Evolutionary conservation across 148 eudicot genomes (phyloP), one percentile per base, ranked within the genome.

Genomic region (Heliosperma pusillum): DNA sequence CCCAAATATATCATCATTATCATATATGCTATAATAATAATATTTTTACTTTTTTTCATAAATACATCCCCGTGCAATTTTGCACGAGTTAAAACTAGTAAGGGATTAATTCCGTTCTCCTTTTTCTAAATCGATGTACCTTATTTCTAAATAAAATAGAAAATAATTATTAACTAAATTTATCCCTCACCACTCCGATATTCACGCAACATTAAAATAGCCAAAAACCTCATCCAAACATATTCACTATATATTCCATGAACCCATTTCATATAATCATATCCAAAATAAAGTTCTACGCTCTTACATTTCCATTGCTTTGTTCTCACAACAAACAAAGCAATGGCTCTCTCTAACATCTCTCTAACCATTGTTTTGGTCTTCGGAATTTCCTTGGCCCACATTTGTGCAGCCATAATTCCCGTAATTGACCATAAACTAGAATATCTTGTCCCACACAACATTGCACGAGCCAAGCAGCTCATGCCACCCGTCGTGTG

Each of bases 401-500:
- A 57, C n/a, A 7, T 29, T 20, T 42, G 69, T 22, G 47, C 10
- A 24, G 66, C 76, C 2, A 29, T 24, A 33, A 7, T 17, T 53
- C 42, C 1, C 10, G 6, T 29, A 53, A 20, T 9, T 5, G 69
- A 12, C 20, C 3, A 50, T 1, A 36, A 22, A 10, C 59, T 40
- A 2, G 53, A 44, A 9, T 81, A 71, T 66, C 64, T 88, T 0
- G 70, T 70, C 0, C 80, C 82, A 60, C 88, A 87, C 57, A 92
- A 92, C 30, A 6, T 30, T 0, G 92, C 83, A 2, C 86, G 95
- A 0, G 73, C 84, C 0, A 10, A 17, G 1, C 78, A 82, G 0
- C 68, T 76, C 0, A 67, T 90, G 61, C 80, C 76, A 2, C 80
- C 85, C 12, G 70, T 90, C 1, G 57, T 69, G 9, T 88, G 91